Evolutionary conservation across 2,329 filamentous ascomycete species (phyloP), one percentile per base, ranked within the genome.

Genomic region (Thelonectria rubi): DNA sequence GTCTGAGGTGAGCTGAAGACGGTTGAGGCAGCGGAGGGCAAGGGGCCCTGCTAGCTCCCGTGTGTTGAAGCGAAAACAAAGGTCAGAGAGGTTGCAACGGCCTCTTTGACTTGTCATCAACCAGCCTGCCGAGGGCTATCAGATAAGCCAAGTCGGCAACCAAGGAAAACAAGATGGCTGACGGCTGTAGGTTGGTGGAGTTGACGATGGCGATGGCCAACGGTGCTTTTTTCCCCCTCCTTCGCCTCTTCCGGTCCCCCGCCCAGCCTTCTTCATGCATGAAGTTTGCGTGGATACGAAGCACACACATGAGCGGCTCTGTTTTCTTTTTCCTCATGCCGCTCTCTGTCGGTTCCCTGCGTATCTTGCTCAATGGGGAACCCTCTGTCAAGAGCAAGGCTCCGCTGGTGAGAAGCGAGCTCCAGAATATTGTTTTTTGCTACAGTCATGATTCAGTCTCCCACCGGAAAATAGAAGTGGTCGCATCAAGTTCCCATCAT

Each of bases 401-500:
- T 67, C 64, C 58, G 58, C 62, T 56, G 47, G 47, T 39, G 51
- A 60, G 56, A 49, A 51, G 43, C 50, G 52, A 26, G 55, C 53
- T 57, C 60, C 58, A 63, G 64, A 68, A 50, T 40, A 45, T 61
- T 26, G 8, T 26, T 51, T 58, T 24, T 55, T 48, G 52, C 50
- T 62, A 51, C 26, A 59, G 62, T 69, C 58, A 30, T 63, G 56
- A 65, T 66, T 63, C 55, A 65, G 55, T 58, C 64, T 58, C 56
- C 67, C 64, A 67, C 68, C 60, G 55, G n/a, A 63, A 60, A 55
- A 59, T 52, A 55, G 59, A 69, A 57, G 50, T 60, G 60, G 65
- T 72, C 67, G 72, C 72, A 73, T 73, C 65, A 61, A 64, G 57
- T 53, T 42, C 54, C 50, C 24, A 66, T 66, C 72, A 73, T 73